Base-by-base conservation (phyloP, 2,329 filamentous ascomycete species). In the Calonectria pauciramosa region DNA sequence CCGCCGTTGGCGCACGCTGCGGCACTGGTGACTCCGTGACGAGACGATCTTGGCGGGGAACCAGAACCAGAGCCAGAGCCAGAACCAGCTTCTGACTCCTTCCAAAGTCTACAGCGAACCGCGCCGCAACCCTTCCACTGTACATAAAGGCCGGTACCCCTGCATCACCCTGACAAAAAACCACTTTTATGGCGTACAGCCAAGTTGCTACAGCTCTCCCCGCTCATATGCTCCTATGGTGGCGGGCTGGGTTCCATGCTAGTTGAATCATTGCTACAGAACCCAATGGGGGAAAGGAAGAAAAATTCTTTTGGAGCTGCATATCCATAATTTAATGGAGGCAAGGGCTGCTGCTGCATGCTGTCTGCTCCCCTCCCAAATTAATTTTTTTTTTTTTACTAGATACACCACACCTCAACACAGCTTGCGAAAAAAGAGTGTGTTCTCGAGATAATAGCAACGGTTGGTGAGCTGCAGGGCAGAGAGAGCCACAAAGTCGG, bases 401-500 rank as follows among this genome's bases (percentile, higher is more conserved):
- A 70, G 28, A 41, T 59, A 56, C 71, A 73, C 71, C 54, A 72
- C 70, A 63, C 67, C 67, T 52, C n/a, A 41, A 20, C 26, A 44
- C 14, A 18, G 9, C 44, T 65, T 65, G 52, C 9, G 56, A 44
- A 44, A 44, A 44, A 44, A 47, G n/a, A 28, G 34, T 30, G 36
- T 63, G 64, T 51, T 54, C 30, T 67, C 38, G 51, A 51, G 51
- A 38, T 18, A 49, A 59, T 44, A 32, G 41, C 49, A 47, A 65
- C 59, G 59, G 66, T 68, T 73, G 59, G 47, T 44, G 59, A 47
- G 68, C 65, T 66, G 68, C 68, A 71, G 68, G 59, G 49, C 68
- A 44, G n/a, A 44, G 28, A 36, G 26, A 70, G 68, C 68, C 59
- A 70, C 68, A 70, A 44, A 13, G 59, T 36, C 68, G 26, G 30